Base-by-base conservation (phyloP, 306 rosid species). In the Pyrus communis region DNA sequence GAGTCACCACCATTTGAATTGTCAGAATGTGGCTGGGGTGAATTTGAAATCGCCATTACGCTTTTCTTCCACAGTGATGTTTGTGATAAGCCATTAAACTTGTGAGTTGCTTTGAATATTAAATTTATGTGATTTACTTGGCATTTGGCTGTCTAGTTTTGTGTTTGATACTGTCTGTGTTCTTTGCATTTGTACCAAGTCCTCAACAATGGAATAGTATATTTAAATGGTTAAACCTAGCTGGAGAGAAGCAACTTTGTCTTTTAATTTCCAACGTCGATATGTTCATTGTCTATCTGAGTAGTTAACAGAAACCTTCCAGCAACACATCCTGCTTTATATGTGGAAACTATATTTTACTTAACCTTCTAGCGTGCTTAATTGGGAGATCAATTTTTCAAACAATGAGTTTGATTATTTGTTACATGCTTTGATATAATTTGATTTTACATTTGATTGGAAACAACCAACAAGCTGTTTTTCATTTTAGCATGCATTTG, bases 1-100 rank as follows among this genome's bases (percentile, higher is more conserved):
- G 96, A 92, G 69, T 59, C 96, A 5, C 91, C 97, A 0, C 97
- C 97, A 31, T 92, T 92, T 68, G 97, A 92, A 78, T 67, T 92
- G 75, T 92, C 97, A 2, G 97, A 92, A 76, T 59, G 90, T 38
- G 97, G 97, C 74, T 92, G 97, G 96, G 96, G 96, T 28, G 96
- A 92, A 85, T 89, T 92, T 78, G 96, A 92, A 83, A 75, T 92
- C 12, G 89, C 84, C 57, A 88, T 92, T 68, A 90, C 95, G 19
- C 84, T 92, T 77, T 45, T 84, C 70, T 92, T 89, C 82, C 90
- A 89, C 78, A 85, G 71, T 13, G 96, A 92, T 80, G 93, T 88
- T 80, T 87, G 90, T 71, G 96, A 89, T 73, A 92, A 82, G 86
- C 93, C 97, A 62, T 67, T 92, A 83, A 88, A 83, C 86, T 81